phyloP scores from a whole-genome alignment of 208 protist genomes.

The Trypanosoma cruzi region DNA sequence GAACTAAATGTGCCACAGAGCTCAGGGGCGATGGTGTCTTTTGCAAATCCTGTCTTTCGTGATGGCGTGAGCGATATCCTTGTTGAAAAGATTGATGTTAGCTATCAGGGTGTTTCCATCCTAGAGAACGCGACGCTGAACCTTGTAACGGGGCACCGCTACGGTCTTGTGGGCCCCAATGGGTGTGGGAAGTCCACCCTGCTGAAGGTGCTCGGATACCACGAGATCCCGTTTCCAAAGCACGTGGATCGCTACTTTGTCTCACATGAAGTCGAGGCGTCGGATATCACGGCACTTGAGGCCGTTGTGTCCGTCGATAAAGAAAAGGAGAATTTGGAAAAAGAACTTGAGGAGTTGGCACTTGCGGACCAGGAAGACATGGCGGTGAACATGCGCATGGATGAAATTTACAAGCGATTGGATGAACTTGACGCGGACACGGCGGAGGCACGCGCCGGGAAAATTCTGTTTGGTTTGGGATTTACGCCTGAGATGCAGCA shows the following conservation, averaged over 20 bases:
- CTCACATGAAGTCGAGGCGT: conserved; percentile 95
- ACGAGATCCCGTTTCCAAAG: conserved; percentile 93
- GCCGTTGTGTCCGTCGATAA: conserved; percentile 84
- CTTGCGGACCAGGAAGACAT: conserved; percentile 82
- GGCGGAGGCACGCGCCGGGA: conserved; percentile 79
- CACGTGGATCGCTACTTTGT: conserved; percentile 97
- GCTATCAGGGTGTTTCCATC: conserved; percentile 83
- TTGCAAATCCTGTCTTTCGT: conserved; percentile 81
- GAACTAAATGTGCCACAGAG: conserved; percentile 26
- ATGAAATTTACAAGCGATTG: conserved; percentile 93
- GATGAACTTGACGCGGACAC: conserved; percentile 94
- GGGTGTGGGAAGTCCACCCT: conserved; percentile 95
- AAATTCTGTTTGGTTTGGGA: conserved; percentile 96
- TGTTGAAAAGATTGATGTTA: conserved; percentile 89
- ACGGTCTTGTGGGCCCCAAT: conserved; percentile 91
- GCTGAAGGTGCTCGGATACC: conserved; percentile 80
- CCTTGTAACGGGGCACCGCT: conserved; percentile 80
- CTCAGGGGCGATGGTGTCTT: conserved; percentile 86
- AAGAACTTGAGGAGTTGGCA: conserved; percentile 84
- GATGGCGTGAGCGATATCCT: conserved; percentile 88
- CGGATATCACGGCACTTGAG: conserved; percentile 83
- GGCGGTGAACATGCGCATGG: conserved; percentile 65
- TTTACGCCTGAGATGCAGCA: conserved; percentile 90
- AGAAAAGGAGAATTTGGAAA: conserved; percentile 77
- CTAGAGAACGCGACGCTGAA: conserved; percentile 89